These are phyloP conservation scores for Beauveria rudraprayagi DNA, from an alignment of 2,329 filamentous ascomycete species.

Conservation along the genomic window DNA sequence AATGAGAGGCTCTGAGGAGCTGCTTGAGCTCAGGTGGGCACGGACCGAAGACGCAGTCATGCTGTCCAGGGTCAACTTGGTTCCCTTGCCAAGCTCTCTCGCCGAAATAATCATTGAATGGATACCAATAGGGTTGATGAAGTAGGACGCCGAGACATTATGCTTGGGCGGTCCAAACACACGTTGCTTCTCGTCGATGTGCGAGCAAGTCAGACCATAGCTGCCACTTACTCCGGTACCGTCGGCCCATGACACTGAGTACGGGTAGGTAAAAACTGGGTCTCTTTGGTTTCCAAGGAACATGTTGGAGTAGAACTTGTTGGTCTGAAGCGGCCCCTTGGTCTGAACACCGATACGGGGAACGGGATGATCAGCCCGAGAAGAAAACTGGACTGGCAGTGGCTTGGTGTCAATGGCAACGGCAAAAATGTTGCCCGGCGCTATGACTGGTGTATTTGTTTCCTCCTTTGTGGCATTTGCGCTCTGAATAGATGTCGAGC, in stretches of 20 bases:
- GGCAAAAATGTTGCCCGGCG: constrained; percentile 43
- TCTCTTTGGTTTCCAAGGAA: constrained; percentile 65
- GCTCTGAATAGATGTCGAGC: not conserved
- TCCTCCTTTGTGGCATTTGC: not conserved
- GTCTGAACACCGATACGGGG: constrained; percentile 42
- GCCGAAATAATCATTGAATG: constrained; percentile 77
- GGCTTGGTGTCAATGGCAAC: constrained; percentile 44
- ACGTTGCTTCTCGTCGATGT: constrained; percentile 59
- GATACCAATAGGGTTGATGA: constrained; percentile 72
- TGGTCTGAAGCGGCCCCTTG: constrained; percentile 54
- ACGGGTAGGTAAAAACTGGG: constrained; percentile 68
- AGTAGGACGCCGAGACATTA: constrained; percentile 59
- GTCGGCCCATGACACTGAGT: constrained; percentile 59
- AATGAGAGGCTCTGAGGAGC: constrained; percentile 50
- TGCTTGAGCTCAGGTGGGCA: constrained; percentile 54
- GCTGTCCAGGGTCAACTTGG: constrained; percentile 45
- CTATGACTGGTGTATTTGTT: not conserved
- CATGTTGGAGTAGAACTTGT: constrained; percentile 77
- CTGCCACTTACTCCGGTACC: constrained; percentile 55
- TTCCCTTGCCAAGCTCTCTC: constrained; percentile 56
- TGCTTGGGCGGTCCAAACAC: constrained; percentile 54
- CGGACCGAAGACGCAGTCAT: constrained; percentile 54
- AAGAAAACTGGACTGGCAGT: constrained; percentile 40
- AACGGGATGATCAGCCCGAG: constrained; percentile 50
- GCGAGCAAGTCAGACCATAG: constrained; percentile 72